Evolutionary conservation across 1,284 basidiomycete species (phyloP), one percentile per base, ranked within the genome.

Genomic region (Cystobasidium pallidum): DNA sequence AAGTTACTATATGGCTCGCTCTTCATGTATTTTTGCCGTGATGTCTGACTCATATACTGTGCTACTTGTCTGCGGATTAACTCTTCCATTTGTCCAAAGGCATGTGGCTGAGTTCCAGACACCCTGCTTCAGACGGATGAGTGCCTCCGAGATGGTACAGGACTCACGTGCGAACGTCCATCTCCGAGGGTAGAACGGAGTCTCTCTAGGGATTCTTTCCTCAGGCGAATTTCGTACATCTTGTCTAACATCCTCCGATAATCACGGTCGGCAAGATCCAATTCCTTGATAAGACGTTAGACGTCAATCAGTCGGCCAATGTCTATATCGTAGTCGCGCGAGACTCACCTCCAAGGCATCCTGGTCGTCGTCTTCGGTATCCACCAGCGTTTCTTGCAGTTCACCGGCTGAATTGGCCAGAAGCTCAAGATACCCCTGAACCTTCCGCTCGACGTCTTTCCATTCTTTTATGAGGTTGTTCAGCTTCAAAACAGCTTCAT

Each of bases 191-290:
- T 19, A 2, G 26, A 21, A 13, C 68, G 59, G 17, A 71, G 32
- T 2, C 17, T 17, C 19, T 64, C 68, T 2, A 71, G 32, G 17
- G 61, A 43, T 21, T 51, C 39, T 39, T 57, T 41, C 13, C 68
- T n/a, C 13, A 45, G 19, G 21, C n/a, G n/a, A 17, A 58, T 59
- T 39, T 71, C 68, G 59, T 63, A 45, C 24, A 63, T 51, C 36
- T 64, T 62, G 59, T 71, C 68, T 10, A 71, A n/a, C 34, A 71
- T 26, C 8, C n/a, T 26, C 10, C 68, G 68, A 39, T n/a, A 64
- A 34, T 72, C 43, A 13, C n/a, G 36, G 54, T 72, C 65, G 28
- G 65, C 70, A 2, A 45, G 21, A 15, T 36, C 41, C 21, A 72
- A 39, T 28, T 67, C 65, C 65, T 72, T 13, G 21, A 30, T 49